A percentile compares a stretch with the other conserved stretches of the same genome.
Evolutionary conservation across 2,329 filamentous ascomycete species (phyloP).

Genomic region (Aquanectria penicillioides): DNA sequence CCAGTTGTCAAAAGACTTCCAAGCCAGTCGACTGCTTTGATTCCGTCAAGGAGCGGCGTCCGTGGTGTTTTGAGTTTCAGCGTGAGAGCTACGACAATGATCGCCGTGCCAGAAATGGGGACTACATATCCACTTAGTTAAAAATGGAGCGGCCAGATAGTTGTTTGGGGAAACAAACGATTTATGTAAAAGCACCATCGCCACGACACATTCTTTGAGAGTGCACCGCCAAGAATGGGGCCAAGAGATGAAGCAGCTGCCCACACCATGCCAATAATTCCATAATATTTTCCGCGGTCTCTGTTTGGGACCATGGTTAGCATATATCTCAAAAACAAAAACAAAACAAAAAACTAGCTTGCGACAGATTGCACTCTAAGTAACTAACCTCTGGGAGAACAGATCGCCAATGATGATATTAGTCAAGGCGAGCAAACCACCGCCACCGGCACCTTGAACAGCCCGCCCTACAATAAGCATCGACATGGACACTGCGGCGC

Average conservation of each 20-base stretch:
- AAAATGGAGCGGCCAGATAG: background rate
- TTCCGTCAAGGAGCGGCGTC: background rate
- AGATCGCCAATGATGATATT: conserved; percentile 62
- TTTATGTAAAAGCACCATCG: conserved; percentile 16
- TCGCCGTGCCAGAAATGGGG: background rate
- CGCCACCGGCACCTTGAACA: conserved; percentile 59
- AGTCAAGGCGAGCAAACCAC: conserved; percentile 59
- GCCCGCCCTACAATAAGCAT: conserved; percentile 59
- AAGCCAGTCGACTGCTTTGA: conserved; percentile 7
- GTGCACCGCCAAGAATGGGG: background rate
- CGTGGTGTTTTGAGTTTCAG: conserved; percentile 1
- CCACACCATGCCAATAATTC: conserved; percentile 5
- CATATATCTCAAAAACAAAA: too few species aligned
- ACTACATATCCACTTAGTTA: background rate
- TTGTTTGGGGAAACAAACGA: too few species aligned
- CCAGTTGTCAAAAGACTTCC: background rate
- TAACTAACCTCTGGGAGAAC: conserved; percentile 44
- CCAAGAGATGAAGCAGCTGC: conserved; percentile 1
- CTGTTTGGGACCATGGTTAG: background rate
- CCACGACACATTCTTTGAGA: conserved; percentile 2
- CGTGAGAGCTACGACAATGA: background rate
- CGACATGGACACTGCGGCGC: conserved; percentile 52
- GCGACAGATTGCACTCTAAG: too few species aligned
- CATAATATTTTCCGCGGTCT: conserved; percentile 13
- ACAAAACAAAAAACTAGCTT: too few species aligned